phyloP scores from a whole-genome alignment of 768 basidiomycete species.

The Leccinum olivaceopallidum region DNA sequence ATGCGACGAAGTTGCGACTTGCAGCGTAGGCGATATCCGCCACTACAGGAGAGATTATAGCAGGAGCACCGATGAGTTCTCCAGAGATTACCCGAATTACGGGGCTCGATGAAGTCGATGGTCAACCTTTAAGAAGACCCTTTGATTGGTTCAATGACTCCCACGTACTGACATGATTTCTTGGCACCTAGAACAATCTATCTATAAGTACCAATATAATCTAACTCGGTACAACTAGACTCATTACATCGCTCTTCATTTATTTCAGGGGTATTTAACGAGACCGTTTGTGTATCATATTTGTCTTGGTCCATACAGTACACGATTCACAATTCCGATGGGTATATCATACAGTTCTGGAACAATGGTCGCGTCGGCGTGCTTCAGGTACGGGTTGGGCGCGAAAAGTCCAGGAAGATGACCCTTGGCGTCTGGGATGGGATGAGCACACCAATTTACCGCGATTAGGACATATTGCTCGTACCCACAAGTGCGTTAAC shows the following conservation, averaged over 20 bases:
- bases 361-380: slow-evolving; percentile 46
- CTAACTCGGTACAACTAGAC: slow-evolving; percentile 4
- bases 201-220: slow-evolving; percentile 14
- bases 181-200: slow-evolving; percentile 12
- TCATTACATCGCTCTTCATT: slow-evolving; percentile 7
- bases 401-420: slow-evolving; percentile 44
- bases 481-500: slow-evolving; percentile 69
- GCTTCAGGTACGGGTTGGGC: slow-evolving; percentile 47
- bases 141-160: background rate
- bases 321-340: slow-evolving; percentile 75
- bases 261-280: slow-evolving; percentile 23
- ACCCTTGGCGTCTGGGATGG: slow-evolving; percentile 53
- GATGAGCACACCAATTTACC: slow-evolving; percentile 11
- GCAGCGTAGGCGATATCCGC: slow-evolving; percentile 27
- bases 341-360: slow-evolving; percentile 83
- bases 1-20: slow-evolving; percentile 38
- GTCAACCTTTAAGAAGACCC: background rate
- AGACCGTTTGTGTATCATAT: slow-evolving; percentile 14
- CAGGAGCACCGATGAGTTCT: slow-evolving; percentile 12
- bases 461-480: slow-evolving; percentile 11
- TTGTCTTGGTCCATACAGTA: slow-evolving; percentile 48
- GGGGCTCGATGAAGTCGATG: slow-evolving; percentile 2
- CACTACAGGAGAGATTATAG: slow-evolving; percentile 32
- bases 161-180: slow-evolving; percentile 9
- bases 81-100: slow-evolving; percentile 18